Percentiles rank a stretch among this genome's conserved stretches.
Evolutionary conservation across 768 basidiomycete species (phyloP).

Genomic region (Lentinula guzmanii): DNA sequence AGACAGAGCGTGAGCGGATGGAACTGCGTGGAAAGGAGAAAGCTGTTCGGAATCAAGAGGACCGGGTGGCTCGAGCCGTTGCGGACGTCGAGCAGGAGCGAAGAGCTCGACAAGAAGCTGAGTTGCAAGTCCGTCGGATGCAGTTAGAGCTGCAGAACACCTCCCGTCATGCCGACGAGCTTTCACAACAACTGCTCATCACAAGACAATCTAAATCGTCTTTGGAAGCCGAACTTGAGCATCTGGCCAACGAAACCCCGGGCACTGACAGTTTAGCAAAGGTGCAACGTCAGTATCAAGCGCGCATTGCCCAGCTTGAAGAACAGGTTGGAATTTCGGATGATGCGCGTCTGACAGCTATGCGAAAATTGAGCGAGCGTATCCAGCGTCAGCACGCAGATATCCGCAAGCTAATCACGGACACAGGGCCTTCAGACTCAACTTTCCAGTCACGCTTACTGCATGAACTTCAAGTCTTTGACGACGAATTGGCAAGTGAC

Average conservation of each 20-base stretch:
- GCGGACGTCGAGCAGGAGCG: conserved; percentile 64
- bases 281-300: conserved; percentile 58
- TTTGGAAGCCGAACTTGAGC: conserved; percentile 61
- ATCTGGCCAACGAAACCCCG: conserved; percentile 57
- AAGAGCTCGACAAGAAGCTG: conserved; percentile 57
- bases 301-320: conserved; percentile 58
- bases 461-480: conserved; percentile 55
- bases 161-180: conserved; percentile 50
- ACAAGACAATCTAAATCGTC: conserved; percentile 59
- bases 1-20: conserved; percentile 64
- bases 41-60: conserved; percentile 52
- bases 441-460: conserved; percentile 57
- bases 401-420: conserved; percentile 58
- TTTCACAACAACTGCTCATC: conserved; percentile 43
- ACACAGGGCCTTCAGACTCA: conserved; percentile 50
- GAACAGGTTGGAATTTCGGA: conserved; percentile 54
- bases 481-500: conserved; percentile 51
- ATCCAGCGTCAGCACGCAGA: conserved; percentile 69
- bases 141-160: conserved; percentile 55
- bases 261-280: conserved; percentile 49
- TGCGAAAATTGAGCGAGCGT: conserved; percentile 49
- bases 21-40: conserved; percentile 69
- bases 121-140: conserved; percentile 52
- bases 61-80: conserved; percentile 47
- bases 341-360: conserved; percentile 38